Conservation (phyloP, 1,284 basidiomycete genomes). For the Pulveroboletus sp. region DNA sequence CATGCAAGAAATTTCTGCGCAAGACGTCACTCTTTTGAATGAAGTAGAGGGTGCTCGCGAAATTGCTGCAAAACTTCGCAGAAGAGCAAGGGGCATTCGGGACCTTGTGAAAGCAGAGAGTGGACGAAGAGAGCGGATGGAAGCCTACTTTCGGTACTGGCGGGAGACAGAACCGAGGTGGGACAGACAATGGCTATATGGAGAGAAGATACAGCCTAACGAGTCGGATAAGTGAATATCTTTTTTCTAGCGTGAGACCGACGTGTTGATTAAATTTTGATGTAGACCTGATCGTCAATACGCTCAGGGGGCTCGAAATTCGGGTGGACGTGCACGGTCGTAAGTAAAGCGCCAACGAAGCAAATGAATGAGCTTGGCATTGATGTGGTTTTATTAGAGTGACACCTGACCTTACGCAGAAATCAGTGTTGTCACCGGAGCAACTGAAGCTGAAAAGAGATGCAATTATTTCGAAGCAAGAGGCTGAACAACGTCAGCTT, state of each 20-base stretch:
- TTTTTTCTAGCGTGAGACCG: neutral
- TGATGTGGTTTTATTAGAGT: slow-evolving; percentile 2
- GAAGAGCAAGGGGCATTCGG: slow-evolving; percentile 26
- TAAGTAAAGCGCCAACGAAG: neutral
- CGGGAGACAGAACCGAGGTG: slow-evolving; percentile 26
- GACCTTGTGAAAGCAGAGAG: slow-evolving; percentile 26
- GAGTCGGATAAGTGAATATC: slow-evolving; percentile 8
- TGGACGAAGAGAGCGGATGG: slow-evolving; percentile 33
- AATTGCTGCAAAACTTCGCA: slow-evolving; percentile 21
- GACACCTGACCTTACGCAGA: neutral
- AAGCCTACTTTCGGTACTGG: slow-evolving; percentile 34
- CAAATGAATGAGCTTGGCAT: neutral
- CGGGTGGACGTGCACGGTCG: neutral
- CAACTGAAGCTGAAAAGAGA: slow-evolving; percentile 12
- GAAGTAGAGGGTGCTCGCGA: slow-evolving; percentile 16
- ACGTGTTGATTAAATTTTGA: neutral
- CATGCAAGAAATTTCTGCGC: slow-evolving; percentile 28
- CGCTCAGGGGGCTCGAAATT: neutral
- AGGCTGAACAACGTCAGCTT: slow-evolving; percentile 21
- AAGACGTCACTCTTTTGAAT: slow-evolving; percentile 20
- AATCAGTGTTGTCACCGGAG: slow-evolving; percentile 4
- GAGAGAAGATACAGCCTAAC: slow-evolving; percentile 3
- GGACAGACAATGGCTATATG: slow-evolving; percentile 30
- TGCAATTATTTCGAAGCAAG: slow-evolving; percentile 20
- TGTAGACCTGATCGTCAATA: neutral